Base-by-base conservation (phyloP, 2,329 filamentous ascomycete species). In the Alternaria infectoria region DNA sequence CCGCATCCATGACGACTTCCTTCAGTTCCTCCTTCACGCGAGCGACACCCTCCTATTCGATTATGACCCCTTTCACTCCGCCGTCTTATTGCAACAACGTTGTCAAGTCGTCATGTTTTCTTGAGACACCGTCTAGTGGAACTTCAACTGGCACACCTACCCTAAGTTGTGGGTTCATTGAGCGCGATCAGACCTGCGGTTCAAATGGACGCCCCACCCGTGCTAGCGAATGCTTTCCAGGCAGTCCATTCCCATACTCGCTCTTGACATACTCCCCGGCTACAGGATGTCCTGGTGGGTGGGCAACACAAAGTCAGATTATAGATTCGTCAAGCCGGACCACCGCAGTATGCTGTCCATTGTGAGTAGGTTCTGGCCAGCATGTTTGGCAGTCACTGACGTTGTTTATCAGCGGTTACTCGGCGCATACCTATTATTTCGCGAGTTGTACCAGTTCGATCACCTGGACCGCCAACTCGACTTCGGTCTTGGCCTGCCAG, bases 101-200 rank as follows among this genome's bases (percentile, higher is more conserved):
- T 17, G 11, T 49, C 28, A 44, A 52, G 49, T 23, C 28, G 19
- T 36, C 19, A n/a, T 52, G 49, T 52, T 2, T 3, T n/a, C 30
- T 52, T n/a, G 4, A 19, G 17, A 52, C 49, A 32, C 49, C 49
- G 23, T 36, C 3, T 9, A 23, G 40, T 46, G 13, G 40, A 46
- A 6, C 1, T 21, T 21, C 40, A 23, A 30, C 15, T 26, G 32
- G 23, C 10, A n/a, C 23, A 5, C 15, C 30, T 4, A n/a, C 8
- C 17, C 8, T 9, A 11, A 8, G 4, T 3, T 59, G 57, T 43
- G 3, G 8, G 7, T 54, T 26, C 19, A 11, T 59, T 15, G 47
- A 59, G n/a, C 47, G 57, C 21, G 57, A 59, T 15, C 17, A 21
- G 11, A 46, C 57, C 11, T 59, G 57, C 36, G 57, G 57, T 9